phyloP scores from a whole-genome alignment of 148 eudicot species.

The Camellia lanceoleosa region DNA sequence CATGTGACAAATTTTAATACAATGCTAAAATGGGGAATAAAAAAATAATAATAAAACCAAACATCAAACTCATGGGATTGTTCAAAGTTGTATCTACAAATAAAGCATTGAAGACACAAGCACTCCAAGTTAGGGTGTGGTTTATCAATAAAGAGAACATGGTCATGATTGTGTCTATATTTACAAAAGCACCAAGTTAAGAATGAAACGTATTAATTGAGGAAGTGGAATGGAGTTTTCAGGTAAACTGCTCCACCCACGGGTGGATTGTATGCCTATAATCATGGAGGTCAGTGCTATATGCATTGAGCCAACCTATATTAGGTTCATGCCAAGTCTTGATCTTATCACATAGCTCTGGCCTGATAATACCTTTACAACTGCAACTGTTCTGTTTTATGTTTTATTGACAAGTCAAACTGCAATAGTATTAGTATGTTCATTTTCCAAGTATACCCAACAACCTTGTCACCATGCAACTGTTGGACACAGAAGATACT shows the following conservation, averaged over 20 bases:
- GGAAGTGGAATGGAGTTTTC: neutral
- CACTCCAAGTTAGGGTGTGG: no score
- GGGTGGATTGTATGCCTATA: neutral
- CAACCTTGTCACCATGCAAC: neutral
- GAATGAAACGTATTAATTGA: neutral
- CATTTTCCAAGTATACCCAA: neutral
- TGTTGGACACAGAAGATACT: neutral
- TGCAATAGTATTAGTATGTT: neutral
- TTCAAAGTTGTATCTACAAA: neutral
- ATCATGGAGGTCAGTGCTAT: neutral
- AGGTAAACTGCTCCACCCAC: neutral
- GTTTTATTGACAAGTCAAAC: neutral
- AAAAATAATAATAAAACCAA: neutral
- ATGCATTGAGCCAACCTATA: neutral
- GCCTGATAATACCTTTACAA: no score
- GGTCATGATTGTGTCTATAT: neutral
- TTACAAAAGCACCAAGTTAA: neutral
- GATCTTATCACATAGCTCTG: no score
- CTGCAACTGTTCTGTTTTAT: no score
- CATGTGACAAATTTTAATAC: no score
- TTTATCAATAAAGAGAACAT: neutral
- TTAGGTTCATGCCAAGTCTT: no score
- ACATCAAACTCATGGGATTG: neutral
- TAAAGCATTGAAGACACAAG: no score
- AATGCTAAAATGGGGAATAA: neutral